Percentiles rank a stretch among this genome's conserved stretches.
These are phyloP conservation scores for Rhodotorula sp. DNA, from an alignment of 1,284 basidiomycete species.

Conservation along the genomic window DNA sequence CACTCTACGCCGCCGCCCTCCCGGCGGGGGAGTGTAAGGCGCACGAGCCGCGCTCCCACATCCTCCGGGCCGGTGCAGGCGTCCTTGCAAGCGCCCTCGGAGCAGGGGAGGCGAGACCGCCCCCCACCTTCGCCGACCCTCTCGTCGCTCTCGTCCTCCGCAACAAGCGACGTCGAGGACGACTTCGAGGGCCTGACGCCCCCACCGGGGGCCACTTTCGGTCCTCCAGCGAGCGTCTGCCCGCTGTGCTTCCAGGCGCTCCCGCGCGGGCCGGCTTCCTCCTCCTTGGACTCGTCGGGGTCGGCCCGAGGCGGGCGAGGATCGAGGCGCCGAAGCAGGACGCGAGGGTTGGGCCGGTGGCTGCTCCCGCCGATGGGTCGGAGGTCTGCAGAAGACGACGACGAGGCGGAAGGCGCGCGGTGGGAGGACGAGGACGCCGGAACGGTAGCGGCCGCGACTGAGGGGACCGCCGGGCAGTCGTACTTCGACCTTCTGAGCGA, in stretches of 20 bases:
- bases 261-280: not conserved
- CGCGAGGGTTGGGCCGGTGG: too few species aligned
- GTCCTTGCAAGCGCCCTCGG: too few species aligned
- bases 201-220: not conserved
- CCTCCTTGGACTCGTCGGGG: not conserved
- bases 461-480: too few species aligned
- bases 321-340: too few species aligned
- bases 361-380: too few species aligned
- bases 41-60: not conserved
- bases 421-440: too few species aligned
- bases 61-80: too few species aligned
- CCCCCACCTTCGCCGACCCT: too few species aligned
- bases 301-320: too few species aligned
- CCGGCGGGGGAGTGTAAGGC: not conserved
- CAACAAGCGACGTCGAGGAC: not conserved
- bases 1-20: conserved; percentile 1
- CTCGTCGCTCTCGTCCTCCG: too few species aligned
- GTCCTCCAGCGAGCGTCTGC: conserved; percentile 8
- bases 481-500: conserved; percentile 37
- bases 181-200: not conserved
- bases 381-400: not conserved
- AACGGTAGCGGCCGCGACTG: too few species aligned
- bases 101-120: too few species aligned
- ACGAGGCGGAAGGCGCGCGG: not conserved
- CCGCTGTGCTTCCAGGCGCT: conserved; percentile 24